These are phyloP conservation scores for Mollisiaceae sp. DNA, from an alignment of 2,329 filamentous ascomycete genomes.

Conservation along the genomic window DNA sequence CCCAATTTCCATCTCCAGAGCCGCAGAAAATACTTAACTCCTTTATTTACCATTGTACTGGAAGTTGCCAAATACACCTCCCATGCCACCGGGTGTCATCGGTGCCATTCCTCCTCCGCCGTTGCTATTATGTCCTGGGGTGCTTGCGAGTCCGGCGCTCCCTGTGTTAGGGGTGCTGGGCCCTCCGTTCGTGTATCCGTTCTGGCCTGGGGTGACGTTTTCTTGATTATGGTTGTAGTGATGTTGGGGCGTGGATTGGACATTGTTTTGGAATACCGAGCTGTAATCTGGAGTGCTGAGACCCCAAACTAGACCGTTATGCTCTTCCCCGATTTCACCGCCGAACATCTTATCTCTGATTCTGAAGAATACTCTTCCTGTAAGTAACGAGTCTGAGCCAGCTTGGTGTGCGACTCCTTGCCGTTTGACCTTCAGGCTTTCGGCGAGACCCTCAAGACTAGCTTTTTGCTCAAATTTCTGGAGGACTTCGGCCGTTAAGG, in stretches of 20 bases:
- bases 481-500: slow-evolving; percentile 51
- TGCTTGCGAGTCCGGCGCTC: slow-evolving; percentile 53
- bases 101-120: slow-evolving; percentile 62
- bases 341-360: slow-evolving; percentile 89
- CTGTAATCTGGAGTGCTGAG: slow-evolving; percentile 71
- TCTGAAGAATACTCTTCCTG: slow-evolving; percentile 93
- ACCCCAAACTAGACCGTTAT: slow-evolving; percentile 91
- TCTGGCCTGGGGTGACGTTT: slow-evolving; percentile 57
- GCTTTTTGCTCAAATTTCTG: slow-evolving; percentile 88
- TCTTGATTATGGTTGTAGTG: slow-evolving; percentile 48
- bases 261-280: slow-evolving; percentile 47
- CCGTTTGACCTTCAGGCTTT: slow-evolving; percentile 88
- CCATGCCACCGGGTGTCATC: slow-evolving; percentile 78
- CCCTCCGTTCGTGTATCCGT: slow-evolving; percentile 54
- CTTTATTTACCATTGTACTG: slow-evolving; percentile 41
- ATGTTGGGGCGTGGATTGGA: slow-evolving; percentile 43
- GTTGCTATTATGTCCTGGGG: slow-evolving; percentile 61
- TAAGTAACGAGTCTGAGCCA: slow-evolving; percentile 91
- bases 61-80: slow-evolving; percentile 78
- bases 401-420: slow-evolving; percentile 89
- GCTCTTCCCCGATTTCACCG: slow-evolving; percentile 78
- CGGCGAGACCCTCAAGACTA: slow-evolving; percentile 90
- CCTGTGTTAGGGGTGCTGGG: slow-evolving; percentile 75
- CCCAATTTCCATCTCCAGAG: not conserved
- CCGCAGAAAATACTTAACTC: slow-evolving; percentile 5